Conservation (phyloP, 148 eudicot species). For the Simmondsia chinensis region DNA sequence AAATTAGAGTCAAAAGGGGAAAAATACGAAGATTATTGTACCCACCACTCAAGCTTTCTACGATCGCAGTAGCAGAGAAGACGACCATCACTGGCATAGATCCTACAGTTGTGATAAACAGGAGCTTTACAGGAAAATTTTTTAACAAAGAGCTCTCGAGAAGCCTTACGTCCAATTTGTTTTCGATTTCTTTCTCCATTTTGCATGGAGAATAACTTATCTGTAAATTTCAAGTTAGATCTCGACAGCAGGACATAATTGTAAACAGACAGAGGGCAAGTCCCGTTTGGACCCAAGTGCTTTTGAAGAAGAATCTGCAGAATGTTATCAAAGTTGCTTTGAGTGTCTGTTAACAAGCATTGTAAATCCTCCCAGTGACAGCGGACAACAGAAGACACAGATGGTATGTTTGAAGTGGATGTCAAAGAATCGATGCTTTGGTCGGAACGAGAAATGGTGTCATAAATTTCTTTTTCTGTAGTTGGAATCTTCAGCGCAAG, state of each 20-base stretch:
- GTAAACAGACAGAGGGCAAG: conserved; percentile 65
- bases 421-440: conserved; percentile 27
- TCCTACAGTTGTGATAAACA: conserved; percentile 94
- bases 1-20: neutral
- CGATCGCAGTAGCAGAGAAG: conserved; percentile 89
- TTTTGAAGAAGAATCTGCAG: conserved; percentile 38
- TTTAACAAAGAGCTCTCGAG: conserved; percentile 80
- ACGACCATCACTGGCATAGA: conserved; percentile 93
- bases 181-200: conserved; percentile 42
- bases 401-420: conserved; percentile 18
- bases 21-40: conserved; percentile 10
- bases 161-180: conserved; percentile 45
- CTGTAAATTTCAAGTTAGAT: conserved; percentile 32
- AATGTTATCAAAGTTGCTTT: conserved; percentile 31
- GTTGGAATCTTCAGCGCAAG: conserved; percentile 56
- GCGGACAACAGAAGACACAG: conserved; percentile 64
- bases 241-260: conserved; percentile 58
- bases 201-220: conserved; percentile 29
- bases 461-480: conserved; percentile 37
- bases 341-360: conserved; percentile 33
- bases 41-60: conserved; percentile 94
- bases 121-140: conserved; percentile 98
- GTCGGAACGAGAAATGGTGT: conserved; percentile 50
- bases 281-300: conserved; percentile 70
- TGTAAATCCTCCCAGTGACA: conserved; percentile 69